These are phyloP conservation scores for Diplogelasinospora grovesii DNA, from an alignment of 495 filamentous ascomycete species.

Conservation along the genomic window DNA sequence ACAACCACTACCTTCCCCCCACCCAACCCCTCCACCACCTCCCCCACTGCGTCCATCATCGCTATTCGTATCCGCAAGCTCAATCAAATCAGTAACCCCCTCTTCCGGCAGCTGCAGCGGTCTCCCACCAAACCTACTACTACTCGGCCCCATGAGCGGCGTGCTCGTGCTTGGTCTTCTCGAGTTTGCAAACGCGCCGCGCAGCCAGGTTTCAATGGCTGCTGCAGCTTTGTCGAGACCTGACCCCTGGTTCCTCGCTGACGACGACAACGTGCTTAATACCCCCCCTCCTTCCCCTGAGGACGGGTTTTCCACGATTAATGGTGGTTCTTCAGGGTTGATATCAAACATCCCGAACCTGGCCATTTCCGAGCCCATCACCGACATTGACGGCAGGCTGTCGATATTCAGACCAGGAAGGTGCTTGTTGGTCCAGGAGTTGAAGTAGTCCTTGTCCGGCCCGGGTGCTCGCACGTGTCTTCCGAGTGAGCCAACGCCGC, in stretches of 20 bases:
- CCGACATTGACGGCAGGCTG: conserved; percentile 45
- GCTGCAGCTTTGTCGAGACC: conserved; percentile 75
- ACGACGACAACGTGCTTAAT: conserved; percentile 28
- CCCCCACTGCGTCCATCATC: conserved; percentile 38
- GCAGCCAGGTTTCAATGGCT: conserved; percentile 81
- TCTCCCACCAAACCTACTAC: no score
- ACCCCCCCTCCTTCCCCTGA: no score
- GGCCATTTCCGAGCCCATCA: conserved; percentile 43
- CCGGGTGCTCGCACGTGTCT: conserved; percentile 63
- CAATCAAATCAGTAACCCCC: conserved; percentile 83
- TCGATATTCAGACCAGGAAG: conserved; percentile 63
- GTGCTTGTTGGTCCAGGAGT: conserved; percentile 69
- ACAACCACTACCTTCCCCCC: neutral
- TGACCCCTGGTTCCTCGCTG: conserved; percentile 15
- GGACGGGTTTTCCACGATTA: conserved; percentile 46
- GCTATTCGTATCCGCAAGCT: conserved; percentile 61
- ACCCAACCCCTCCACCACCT: conserved; percentile 2
- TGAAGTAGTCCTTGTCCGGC: conserved; percentile 73
- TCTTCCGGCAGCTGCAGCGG: conserved; percentile 25
- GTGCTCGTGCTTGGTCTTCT: conserved; percentile 35
- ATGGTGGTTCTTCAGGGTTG: conserved; percentile 20
- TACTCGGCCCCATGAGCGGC: conserved; percentile 36
- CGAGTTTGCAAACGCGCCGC: conserved; percentile 62
- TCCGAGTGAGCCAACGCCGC: conserved; percentile 75
- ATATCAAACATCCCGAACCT: conserved; percentile 43